Base-by-base conservation (phyloP, 306 rosid genomes). In the Castanea crenata region DNA sequence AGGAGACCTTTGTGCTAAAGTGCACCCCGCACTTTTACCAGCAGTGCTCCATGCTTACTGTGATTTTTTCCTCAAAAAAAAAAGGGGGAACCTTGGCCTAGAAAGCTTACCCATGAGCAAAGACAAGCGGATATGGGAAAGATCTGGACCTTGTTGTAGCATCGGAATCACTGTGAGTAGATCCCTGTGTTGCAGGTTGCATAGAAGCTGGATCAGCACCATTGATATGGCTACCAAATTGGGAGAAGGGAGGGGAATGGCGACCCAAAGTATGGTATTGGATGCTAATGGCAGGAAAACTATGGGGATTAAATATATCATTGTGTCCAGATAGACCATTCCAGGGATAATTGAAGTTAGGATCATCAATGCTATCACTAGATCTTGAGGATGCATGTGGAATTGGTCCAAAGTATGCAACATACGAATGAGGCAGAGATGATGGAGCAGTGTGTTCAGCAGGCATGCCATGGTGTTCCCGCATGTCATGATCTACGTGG, bases 251-350 rank as follows among this genome's bases (percentile, higher is more conserved):
- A 35, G 49, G 63, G 52, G 74, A 69, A 25, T 70, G 81, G 44
- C 13, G 81, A n/a, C 59, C 81, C 81, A 75, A 58, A 70, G 61
- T 25, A 38, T 78, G 81, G 57, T 78, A 78, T 19, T 78, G 81
- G 32, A 78, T 58, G 52, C 71, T 59, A 44, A 46, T 44, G 51
- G 76, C 46, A 2, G 81, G 76, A 58, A 78, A 78, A 44, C 64
- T 71, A 56, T 58, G 71, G 52, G 76, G 70, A 21, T 70, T 78
- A 21, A 69, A 41, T 3, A 57, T 41, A 58, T 78, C 81, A 56
- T 56, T 55, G 19, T 27, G 81, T 67, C 74, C 81, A 32, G 75
- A 55, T 41, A 46, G 20, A 55, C 76, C 71, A 78, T 57, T 78
- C 81, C 81, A 78, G 23, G 69, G 71, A 41, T 58, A 69, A 69